Evolutionary conservation across 2,329 filamentous ascomycete species (phyloP), one percentile per base, ranked within the genome.

Genomic region (Ophiocordyceps unilateralis): DNA sequence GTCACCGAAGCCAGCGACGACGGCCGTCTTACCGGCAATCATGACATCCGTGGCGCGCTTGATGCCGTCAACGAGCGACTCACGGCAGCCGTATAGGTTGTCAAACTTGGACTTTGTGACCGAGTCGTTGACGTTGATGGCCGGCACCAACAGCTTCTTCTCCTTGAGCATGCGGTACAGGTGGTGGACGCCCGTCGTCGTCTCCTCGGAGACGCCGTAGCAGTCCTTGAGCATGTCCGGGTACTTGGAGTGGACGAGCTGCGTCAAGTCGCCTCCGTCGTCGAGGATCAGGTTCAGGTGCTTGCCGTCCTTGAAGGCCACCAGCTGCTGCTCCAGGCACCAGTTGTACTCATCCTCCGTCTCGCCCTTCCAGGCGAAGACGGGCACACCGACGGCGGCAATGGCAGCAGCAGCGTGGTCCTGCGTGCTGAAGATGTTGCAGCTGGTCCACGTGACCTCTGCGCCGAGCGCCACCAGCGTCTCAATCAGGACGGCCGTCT

Each of bases 61-160:
- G 81, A 98, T 96, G 66, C 91, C 91, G 67, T 98, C 91, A 60
- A 98, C 81, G 58, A 98, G 83, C 51, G 89, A 95, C 75, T 96
- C 91, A 65, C 87, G 82, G 86, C 91, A 96, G 62, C 91, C 89
- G 78, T 96, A 98, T 53, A 96, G 73, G 81, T 98, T 98, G 79
- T 96, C 91, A 66, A 98, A 98, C 79, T 98, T 98, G 71, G 87
- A 94, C 82, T 96, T 98, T 69, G 91, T 98, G 63, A 98, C 89
- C 47, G 83, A 88, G 80, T 98, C 89, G 74, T 98, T 96, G 76
- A 98, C 89, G 69, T 98, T 98, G 81, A 96, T 86, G 68, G 89
- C 76, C 54, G 91, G 91, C 53, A 94, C 84, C 50, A 94, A 81
- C 52, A 96, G 86, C 67, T 78, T 75, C 64, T 77, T 76, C 56